These are phyloP conservation scores for Alternaria burnsii DNA, from an alignment of 2,329 filamentous ascomycete genomes.

Conservation along the genomic window DNA sequence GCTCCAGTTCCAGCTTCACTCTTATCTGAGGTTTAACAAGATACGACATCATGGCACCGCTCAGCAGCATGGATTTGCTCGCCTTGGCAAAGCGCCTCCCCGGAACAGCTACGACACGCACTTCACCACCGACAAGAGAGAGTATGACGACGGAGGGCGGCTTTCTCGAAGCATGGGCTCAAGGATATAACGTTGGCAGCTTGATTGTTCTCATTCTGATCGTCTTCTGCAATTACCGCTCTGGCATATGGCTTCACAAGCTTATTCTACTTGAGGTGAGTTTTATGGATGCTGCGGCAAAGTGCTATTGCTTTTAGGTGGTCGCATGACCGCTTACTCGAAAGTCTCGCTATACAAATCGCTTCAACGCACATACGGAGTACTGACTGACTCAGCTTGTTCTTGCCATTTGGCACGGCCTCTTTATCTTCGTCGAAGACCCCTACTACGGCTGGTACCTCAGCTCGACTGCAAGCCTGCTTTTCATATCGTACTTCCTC, in stretches of 20 bases:
- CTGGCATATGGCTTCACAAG: slow-evolving; percentile 45
- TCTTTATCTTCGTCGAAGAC: slow-evolving; percentile 46
- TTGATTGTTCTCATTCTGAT: slow-evolving; percentile 46
- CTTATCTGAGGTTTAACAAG: neutral
- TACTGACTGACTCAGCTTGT: slow-evolving; percentile 37
- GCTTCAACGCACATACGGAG: neutral
- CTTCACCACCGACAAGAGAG: slow-evolving; percentile 37
- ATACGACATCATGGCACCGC: slow-evolving; percentile 34
- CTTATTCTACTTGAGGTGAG: slow-evolving; percentile 47
- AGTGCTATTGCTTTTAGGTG: neutral
- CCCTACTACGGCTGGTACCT: slow-evolving; percentile 48
- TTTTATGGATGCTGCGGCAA: neutral
- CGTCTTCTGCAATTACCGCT: slow-evolving; percentile 49
- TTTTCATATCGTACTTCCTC: slow-evolving; percentile 49
- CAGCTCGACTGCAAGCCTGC: slow-evolving; percentile 43
- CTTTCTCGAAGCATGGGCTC: slow-evolving; percentile 47
- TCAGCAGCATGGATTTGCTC: slow-evolving; percentile 16
- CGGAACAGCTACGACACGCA: slow-evolving; percentile 30
- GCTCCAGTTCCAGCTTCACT: neutral
- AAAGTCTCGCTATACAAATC: neutral
- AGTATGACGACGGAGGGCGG: slow-evolving; percentile 41
- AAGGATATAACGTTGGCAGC: slow-evolving; percentile 49
- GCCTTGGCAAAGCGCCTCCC: slow-evolving; percentile 30
- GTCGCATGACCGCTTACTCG: neutral
- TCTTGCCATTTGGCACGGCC: slow-evolving; percentile 49